These are phyloP conservation scores for Lathyrus aphaca DNA, from an alignment of 306 rosid species.

Conservation along the genomic window DNA sequence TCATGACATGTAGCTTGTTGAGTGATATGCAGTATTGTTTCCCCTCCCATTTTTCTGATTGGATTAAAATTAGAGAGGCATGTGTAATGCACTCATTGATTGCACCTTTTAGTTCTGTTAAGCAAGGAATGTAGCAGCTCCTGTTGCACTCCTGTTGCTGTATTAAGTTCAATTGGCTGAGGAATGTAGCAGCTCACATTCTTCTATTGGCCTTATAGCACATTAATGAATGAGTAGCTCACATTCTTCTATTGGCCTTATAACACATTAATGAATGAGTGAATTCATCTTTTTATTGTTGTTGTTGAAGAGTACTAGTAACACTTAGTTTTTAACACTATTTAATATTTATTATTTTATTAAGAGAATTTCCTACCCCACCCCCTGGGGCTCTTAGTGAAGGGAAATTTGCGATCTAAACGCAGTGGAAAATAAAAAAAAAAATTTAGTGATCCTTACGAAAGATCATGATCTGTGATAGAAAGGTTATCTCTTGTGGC, in stretches of 20 bases:
- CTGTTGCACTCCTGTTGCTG: constrained; percentile 6
- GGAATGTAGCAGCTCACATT: not conserved
- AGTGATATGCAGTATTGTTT: constrained; percentile 10
- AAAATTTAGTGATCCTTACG: too few relatives aligned
- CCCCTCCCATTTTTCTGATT: not conserved
- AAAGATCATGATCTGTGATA: too few relatives aligned
- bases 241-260: not conserved
- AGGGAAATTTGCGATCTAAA: too few relatives aligned
- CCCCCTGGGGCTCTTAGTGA: too few relatives aligned
- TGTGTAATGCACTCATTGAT: not conserved
- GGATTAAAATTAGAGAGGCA: not conserved
- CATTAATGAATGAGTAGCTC: not conserved
- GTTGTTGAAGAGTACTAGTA: too few relatives aligned
- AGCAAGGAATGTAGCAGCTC: not conserved
- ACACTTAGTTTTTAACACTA: too few relatives aligned
- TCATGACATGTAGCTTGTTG: not conserved
- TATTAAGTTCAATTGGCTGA: not conserved
- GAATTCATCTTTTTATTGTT: too few relatives aligned
- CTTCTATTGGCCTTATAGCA: not conserved
- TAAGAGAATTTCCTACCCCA: too few relatives aligned
- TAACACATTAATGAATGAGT: too few relatives aligned
- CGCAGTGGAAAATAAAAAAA: too few relatives aligned
- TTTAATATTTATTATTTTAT: too few relatives aligned
- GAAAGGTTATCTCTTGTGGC: too few relatives aligned
- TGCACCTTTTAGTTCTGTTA: not conserved